A percentile compares a stretch with the other conserved stretches of the same genome.
Conservation (phyloP, 257 asterid genomes). For the Solanum infundibuliforme region DNA sequence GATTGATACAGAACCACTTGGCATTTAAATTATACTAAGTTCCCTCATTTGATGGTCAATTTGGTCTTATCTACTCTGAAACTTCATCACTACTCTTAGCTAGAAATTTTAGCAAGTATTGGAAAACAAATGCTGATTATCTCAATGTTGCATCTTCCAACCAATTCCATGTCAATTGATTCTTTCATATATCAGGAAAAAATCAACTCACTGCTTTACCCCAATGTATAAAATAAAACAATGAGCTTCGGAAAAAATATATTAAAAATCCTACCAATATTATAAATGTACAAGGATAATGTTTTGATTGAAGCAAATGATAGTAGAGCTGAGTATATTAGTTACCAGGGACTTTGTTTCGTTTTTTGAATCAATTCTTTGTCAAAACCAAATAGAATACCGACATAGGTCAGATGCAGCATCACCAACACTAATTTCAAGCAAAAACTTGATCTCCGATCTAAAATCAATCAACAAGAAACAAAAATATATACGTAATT, state of each 20-base stretch:
- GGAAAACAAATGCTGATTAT: not conserved
- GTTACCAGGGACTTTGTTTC: slow-evolving; percentile 45
- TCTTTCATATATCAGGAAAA: not conserved
- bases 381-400: slow-evolving; percentile 52
- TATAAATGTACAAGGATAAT: not conserved
- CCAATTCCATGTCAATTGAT: not conserved
- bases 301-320: not conserved
- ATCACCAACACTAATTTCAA: slow-evolving; percentile 65
- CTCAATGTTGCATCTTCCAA: not conserved
- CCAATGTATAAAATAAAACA: not conserved
- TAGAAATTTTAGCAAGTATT: not conserved
- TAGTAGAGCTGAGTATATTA: not conserved
- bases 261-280: not conserved
- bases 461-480: slow-evolving; percentile 13
- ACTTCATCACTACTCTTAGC: not conserved
- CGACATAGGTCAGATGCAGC: slow-evolving; percentile 59
- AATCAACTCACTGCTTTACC: not conserved
- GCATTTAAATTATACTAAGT: not conserved
- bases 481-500: not conserved
- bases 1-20: not conserved
- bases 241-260: not conserved
- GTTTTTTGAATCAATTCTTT: slow-evolving; percentile 52
- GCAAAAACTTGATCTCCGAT: slow-evolving; percentile 61
- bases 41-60: not conserved
- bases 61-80: not conserved